These are phyloP conservation scores for Cenchrus americanus DNA, from an alignment of 176 grass and related monocot genomes.

Conservation along the genomic window DNA sequence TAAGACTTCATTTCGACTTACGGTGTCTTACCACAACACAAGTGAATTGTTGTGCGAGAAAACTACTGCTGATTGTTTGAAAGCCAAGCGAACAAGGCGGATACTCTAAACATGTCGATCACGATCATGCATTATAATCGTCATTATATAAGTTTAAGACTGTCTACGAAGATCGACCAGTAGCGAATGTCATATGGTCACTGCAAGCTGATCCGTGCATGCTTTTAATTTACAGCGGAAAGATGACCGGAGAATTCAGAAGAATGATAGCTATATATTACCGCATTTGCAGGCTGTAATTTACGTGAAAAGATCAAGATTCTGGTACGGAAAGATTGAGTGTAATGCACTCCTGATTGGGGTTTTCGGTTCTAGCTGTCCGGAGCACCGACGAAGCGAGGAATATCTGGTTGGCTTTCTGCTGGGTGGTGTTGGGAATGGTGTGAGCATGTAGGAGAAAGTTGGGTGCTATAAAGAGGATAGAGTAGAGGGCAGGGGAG, in stretches of 20 bases:
- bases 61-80: too few relatives aligned
- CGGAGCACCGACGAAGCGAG: neutral
- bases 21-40: neutral
- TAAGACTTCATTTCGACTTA: neutral
- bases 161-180: too few relatives aligned
- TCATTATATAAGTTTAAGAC: neutral
- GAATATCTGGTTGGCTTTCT: slow-evolving; percentile 40
- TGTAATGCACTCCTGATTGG: neutral
- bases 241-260: neutral
- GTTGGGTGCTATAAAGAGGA: neutral
- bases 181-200: neutral
- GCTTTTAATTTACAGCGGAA: slow-evolving; percentile 34
- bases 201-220: neutral
- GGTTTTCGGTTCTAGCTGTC: slow-evolving; percentile 14
- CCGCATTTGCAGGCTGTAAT: neutral
- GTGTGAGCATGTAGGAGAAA: neutral
- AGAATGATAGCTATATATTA: neutral
- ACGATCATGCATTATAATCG: neutral
- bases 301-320: slow-evolving; percentile 3
- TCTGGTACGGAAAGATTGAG: neutral
- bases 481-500: slow-evolving; percentile 44
- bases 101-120: too few relatives aligned
- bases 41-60: too few relatives aligned
- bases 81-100: too few relatives aligned
- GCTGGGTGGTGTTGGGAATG: neutral